Base-by-base conservation (phyloP, 768 basidiomycete species). In the Boletellus ananiceps region DNA sequence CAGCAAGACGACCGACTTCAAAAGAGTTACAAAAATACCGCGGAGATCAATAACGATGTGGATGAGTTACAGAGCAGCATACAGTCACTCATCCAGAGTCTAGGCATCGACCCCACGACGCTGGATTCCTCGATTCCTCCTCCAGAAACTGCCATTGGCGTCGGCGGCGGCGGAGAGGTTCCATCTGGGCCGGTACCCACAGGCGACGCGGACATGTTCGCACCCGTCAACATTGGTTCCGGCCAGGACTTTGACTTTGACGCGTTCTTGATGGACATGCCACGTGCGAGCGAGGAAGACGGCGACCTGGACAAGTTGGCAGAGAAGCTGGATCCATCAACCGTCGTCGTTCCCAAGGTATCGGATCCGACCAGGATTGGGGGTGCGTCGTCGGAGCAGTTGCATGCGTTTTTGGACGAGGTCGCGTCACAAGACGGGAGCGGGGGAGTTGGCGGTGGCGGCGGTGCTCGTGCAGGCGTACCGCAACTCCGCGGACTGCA, bases 1-100 rank as follows among this genome's bases (percentile, higher is more conserved):
- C 62, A 75, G 7, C 67, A 71, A 51, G 66, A 69, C 0, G 70
- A 74, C 2, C 66, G 72, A 29, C 63, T 85, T 44, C 74, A 82
- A 42, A 74, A 76, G 55, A 69, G 76, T 1, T 89, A 86, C 73
- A 77, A 73, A 40, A 75, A 72, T 31, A 73, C 87, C 0, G 62
- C 74, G 23, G 84, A 85, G 52, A 83, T 93, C 39, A 81, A 83
- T 50, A 75, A 77, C 40, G 86, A 88, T 48, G 86, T 93, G 23
- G 82, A 84, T 54, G 78, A 80, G 33, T 67, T 92, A 46, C 80
- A 86, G 52, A 71, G 69, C 12, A 82, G 79, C 51, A 82, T 94
- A 37, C 78, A 88, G 50, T 78, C 79, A 6, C 72, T 93, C 51
- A 86, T 92, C 27, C 75, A 85, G 54, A 77, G 77, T 41, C 75